phyloP scores from a whole-genome alignment of 1,139 yeast genomes.

The Blastobotrys elegans region DNA sequence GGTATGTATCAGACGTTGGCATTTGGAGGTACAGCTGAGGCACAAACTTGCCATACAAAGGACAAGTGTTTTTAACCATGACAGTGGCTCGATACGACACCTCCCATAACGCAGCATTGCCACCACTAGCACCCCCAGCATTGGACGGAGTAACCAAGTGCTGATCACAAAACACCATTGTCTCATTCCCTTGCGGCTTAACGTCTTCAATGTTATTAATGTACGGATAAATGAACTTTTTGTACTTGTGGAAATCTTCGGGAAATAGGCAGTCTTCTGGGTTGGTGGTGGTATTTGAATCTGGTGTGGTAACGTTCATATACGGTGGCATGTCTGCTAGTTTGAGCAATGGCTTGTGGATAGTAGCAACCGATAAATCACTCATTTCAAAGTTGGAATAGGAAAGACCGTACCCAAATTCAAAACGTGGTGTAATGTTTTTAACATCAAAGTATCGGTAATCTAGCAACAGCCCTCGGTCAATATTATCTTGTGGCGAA shows the following conservation, averaged over 20 bases:
- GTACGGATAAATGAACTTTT: neutral
- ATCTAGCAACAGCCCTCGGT: constrained; percentile 36
- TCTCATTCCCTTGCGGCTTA: neutral
- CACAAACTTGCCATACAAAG: constrained; percentile 48
- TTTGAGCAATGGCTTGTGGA: constrained; percentile 42
- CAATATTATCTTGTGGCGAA: constrained; percentile 3
- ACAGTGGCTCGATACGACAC: constrained; percentile 46
- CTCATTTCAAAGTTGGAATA: constrained; percentile 35
- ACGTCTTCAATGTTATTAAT: neutral
- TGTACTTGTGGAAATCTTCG: constrained; percentile 42
- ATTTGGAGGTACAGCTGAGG: constrained; percentile 56
- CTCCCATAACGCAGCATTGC: constrained; percentile 44
- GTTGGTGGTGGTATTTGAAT: constrained; percentile 31
- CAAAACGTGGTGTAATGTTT: constrained; percentile 53
- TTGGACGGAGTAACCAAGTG: constrained; percentile 42
- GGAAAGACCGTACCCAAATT: constrained; percentile 59
- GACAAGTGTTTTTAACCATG: constrained; percentile 48
- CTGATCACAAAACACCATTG: constrained; percentile 44
- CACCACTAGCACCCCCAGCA: constrained; percentile 60
- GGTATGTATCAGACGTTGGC: constrained; percentile 40
- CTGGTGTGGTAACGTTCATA: constrained; percentile 34
- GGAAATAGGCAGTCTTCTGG: constrained; percentile 18
- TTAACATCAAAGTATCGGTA: constrained; percentile 53
- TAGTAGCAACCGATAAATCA: constrained; percentile 19
- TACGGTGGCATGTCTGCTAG: constrained; percentile 44